Base-by-base conservation (phyloP, 257 asterid species). In the Solanum habrochaites region DNA sequence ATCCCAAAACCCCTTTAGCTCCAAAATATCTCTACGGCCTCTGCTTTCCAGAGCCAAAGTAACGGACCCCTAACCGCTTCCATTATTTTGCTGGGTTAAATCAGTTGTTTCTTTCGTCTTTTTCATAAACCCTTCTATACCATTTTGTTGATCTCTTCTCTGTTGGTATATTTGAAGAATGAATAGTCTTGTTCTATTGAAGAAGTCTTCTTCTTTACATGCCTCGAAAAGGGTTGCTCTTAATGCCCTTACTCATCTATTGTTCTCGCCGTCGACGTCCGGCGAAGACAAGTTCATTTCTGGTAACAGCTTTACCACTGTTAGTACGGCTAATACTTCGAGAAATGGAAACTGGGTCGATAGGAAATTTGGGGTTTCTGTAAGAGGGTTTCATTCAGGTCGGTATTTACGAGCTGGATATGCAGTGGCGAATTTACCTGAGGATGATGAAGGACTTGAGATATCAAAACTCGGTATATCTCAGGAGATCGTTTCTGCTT, bases 381-480 rank as follows among this genome's bases (percentile, higher is more conserved):
- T 35, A 4, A 93, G 98, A 77, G 89, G 85, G 47, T 93, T 95
- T 71, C 98, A 92, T 85, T 83, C 95, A 12, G 87, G 94, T 70
- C 86, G 87, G 77, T 37, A 91, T 52, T 87, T 92, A 89, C 71
- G 86, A 86, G 93, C 93, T 40, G 93, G 18, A 89, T 91, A 21
- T 58, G 98, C 98, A 1, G 95, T 85, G 16, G 98, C 95, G 40
- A 95, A 93, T 87, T 92, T 72, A 1, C 87, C 83, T 10, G 87
- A 85, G 7, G 83, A 85, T 4, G 98, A 93, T 52, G 98, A 96
- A 27, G 98, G 99, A 35, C 98, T 97, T 23, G 98, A 95, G 90
- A 94, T 97, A 40, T 86, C 98, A 0, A 95, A 94, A 87, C 98
- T 97, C 47, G 98, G 97, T 82, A 94, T 97, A 88, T 62, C 98